These are phyloP conservation scores for Spergularia azorica DNA, from an alignment of 179 eudicot species.

Conservation along the genomic window DNA sequence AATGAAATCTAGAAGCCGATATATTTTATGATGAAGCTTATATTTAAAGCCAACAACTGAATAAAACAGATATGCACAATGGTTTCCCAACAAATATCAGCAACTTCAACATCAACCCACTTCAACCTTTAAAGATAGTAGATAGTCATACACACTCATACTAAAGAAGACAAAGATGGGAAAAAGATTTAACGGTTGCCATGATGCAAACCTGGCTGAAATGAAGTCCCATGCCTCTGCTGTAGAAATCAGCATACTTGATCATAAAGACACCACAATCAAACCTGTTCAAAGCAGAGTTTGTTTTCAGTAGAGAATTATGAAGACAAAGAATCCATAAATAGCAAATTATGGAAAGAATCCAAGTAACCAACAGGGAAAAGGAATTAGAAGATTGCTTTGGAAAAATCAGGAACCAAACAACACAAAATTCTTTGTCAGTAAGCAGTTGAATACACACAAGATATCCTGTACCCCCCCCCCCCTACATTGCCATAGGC, in stretches of 20 bases:
- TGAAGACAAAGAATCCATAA: neutral
- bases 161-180: too few relatives aligned
- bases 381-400: neutral
- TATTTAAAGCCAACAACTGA: neutral
- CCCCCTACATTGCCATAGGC: too few relatives aligned
- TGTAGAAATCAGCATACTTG: constrained; percentile 89
- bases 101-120: neutral
- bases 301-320: constrained; percentile 12
- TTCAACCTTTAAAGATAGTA: neutral
- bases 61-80: neutral
- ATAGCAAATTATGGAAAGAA: neutral
- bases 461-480: too few relatives aligned
- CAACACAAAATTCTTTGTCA: neutral
- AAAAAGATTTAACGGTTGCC: neutral
- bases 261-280: constrained; percentile 98
- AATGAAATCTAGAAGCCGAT: neutral
- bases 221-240: constrained; percentile 79
- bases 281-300: constrained; percentile 45
- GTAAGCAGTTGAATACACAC: neutral
- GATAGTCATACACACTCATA: too few relatives aligned
- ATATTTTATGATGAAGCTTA: neutral
- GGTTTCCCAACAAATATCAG: neutral
- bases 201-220: constrained; percentile 71
- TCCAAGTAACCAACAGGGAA: neutral
- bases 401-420: neutral